Evolutionary conservation across 2,329 filamentous ascomycete genomes (phyloP).

Genomic region (Xylaria sp.): DNA sequence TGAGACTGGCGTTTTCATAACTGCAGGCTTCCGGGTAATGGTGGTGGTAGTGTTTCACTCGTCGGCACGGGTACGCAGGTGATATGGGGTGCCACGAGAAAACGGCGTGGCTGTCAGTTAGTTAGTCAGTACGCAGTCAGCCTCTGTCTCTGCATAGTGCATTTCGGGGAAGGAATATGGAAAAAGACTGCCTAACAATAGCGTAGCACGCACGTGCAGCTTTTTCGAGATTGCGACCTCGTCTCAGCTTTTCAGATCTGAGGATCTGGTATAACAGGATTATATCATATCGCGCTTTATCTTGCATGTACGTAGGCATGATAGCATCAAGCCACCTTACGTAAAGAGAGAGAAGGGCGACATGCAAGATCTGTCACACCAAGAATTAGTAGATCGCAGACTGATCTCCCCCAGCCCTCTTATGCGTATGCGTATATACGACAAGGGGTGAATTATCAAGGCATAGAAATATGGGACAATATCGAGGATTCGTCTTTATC

Average conservation of each 20-base stretch:
- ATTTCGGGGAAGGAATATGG: background rate
- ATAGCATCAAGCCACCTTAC: too few relatives aligned
- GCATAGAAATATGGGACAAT: background rate
- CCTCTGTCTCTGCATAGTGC: background rate
- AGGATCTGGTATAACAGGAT: too few relatives aligned
- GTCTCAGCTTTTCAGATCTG: background rate
- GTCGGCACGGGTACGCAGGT: background rate
- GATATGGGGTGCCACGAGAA: background rate
- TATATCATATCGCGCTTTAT: too few relatives aligned
- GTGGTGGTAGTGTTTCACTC: background rate
- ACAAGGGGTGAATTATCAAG: background rate
- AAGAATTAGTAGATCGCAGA: background rate
- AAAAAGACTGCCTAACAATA: background rate
- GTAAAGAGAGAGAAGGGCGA: too few relatives aligned
- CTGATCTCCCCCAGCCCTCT: background rate
- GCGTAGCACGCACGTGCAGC: background rate
- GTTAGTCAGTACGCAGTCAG: too few relatives aligned
- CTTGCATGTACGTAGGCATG: too few relatives aligned
- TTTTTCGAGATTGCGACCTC: background rate
- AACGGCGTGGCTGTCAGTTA: constrained; percentile 1
- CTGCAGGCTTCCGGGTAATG: background rate
- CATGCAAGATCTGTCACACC: background rate
- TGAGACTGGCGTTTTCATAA: background rate
- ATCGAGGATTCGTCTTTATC: background rate
- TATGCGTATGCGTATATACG: background rate